Percentiles rank a stretch among this genome's conserved stretches.
phyloP scores from a whole-genome alignment of 345 rosid species.

The Excoecaria cochinchinensis region DNA sequence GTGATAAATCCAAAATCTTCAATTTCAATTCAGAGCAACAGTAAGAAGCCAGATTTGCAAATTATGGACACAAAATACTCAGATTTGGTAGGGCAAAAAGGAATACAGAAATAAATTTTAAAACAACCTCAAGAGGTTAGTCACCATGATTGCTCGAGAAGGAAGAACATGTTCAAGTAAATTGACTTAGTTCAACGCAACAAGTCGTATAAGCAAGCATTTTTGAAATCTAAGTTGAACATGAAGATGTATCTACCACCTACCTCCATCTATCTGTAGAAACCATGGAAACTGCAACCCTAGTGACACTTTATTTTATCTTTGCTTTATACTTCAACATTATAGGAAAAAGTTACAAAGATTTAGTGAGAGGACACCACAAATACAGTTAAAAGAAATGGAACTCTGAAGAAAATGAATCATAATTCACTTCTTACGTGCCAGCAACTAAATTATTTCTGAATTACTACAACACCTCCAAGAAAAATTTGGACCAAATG shows the following conservation, averaged over 20 bases:
- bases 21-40: neutral
- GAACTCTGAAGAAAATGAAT: neutral
- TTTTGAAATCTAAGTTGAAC: neutral
- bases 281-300: neutral
- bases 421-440: neutral
- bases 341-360: too few species aligned
- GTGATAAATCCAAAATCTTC: neutral
- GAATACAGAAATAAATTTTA: neutral
- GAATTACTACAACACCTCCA: neutral
- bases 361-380: too few species aligned
- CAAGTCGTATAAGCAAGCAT: neutral
- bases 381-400: neutral
- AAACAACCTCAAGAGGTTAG: neutral
- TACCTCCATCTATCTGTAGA: neutral
- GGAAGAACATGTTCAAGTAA: neutral
- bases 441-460: neutral
- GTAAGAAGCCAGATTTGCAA: constrained; percentile 7
- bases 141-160: neutral
- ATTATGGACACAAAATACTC: neutral
- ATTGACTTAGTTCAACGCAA: neutral
- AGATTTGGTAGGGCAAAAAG: neutral
- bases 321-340: too few species aligned
- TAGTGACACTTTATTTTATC: too few species aligned
- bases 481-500: neutral
- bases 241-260: too few species aligned